These are phyloP conservation scores for Polytrichum commune DNA, from an alignment of 225 moss, liverwort and hornwort species.

Conservation along the genomic window DNA sequence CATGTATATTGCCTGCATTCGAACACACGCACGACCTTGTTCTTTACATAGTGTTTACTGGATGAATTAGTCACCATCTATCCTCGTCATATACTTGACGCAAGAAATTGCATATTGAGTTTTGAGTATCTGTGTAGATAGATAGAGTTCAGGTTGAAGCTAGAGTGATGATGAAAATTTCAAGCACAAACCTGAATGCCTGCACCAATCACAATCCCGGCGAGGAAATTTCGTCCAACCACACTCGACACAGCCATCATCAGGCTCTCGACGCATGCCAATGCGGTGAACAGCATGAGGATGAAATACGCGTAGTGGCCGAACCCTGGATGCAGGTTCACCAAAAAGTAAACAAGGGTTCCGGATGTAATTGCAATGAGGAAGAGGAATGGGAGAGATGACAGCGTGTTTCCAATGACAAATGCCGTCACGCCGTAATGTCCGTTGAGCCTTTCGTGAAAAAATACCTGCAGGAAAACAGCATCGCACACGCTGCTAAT, in stretches of 20 bases:
- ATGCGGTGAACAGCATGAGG: slow-evolving; percentile 3
- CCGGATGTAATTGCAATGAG: background rate
- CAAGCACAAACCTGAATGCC: slow-evolving; percentile 15
- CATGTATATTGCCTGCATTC: slow-evolving; percentile 16
- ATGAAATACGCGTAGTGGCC: slow-evolving; percentile 12
- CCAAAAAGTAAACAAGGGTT: slow-evolving; percentile 6
- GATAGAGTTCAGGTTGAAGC: no score
- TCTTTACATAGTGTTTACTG: no score
- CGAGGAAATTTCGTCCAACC: slow-evolving; percentile 10
- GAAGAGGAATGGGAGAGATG: slow-evolving; percentile 15
- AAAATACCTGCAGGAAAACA: slow-evolving; percentile 14
- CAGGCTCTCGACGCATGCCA: slow-evolving; percentile 14
- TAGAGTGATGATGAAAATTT: no score
- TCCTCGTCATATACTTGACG: no score
- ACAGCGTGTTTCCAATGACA: slow-evolving; percentile 15
- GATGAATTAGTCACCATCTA: no score
- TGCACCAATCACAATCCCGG: slow-evolving; percentile 25
- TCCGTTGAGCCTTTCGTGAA: slow-evolving; percentile 22
- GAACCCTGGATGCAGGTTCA: slow-evolving; percentile 14
- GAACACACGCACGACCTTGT: no score
- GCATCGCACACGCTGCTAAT: background rate
- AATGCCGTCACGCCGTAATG: slow-evolving; percentile 27
- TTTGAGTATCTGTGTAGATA: no score
- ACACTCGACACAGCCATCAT: slow-evolving; percentile 15
- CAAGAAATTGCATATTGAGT: no score